Evolutionary conservation across 2,329 filamentous ascomycete genomes (phyloP).

Genomic region (Sarocladiaceae sp.): DNA sequence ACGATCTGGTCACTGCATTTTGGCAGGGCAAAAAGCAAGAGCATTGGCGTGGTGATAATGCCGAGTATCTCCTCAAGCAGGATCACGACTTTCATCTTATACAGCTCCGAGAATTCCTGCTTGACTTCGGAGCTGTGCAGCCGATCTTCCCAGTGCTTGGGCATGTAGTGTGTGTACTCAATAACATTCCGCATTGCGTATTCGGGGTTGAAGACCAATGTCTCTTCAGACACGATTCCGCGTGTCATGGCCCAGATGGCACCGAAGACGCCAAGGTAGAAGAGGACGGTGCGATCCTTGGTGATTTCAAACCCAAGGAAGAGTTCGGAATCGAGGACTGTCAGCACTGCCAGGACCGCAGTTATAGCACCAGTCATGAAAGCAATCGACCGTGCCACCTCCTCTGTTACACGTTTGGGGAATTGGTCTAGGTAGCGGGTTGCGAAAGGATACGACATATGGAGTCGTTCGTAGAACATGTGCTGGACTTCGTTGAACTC

Average conservation of each 20-base stretch:
- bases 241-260: conserved; percentile 79
- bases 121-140: conserved; percentile 95
- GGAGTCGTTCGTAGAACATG: conserved; percentile 81
- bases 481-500: conserved; percentile 97
- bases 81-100: conserved; percentile 87
- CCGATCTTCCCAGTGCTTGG: conserved; percentile 80
- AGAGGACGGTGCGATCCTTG: conserved; percentile 79
- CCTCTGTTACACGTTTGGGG: conserved; percentile 89
- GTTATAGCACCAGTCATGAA: conserved; percentile 85
- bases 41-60: conserved; percentile 85
- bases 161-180: conserved; percentile 88
- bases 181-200: conserved; percentile 86
- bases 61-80: conserved; percentile 90
- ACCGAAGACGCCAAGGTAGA: conserved; percentile 81
- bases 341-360: conserved; percentile 77
- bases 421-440: conserved; percentile 93
- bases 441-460: conserved; percentile 93
- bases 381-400: conserved; percentile 76
- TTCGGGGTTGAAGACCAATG: conserved; percentile 85
- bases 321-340: conserved; percentile 83
- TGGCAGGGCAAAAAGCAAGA: conserved; percentile 82
- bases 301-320: conserved; percentile 93
- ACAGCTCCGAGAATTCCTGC: conserved; percentile 81
- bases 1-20: conserved; percentile 88
- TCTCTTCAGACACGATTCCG: conserved; percentile 82